Evolutionary conservation across 768 basidiomycete genomes (phyloP), one percentile per base, ranked within the genome.

Genomic region (Crucibulum laeve): DNA sequence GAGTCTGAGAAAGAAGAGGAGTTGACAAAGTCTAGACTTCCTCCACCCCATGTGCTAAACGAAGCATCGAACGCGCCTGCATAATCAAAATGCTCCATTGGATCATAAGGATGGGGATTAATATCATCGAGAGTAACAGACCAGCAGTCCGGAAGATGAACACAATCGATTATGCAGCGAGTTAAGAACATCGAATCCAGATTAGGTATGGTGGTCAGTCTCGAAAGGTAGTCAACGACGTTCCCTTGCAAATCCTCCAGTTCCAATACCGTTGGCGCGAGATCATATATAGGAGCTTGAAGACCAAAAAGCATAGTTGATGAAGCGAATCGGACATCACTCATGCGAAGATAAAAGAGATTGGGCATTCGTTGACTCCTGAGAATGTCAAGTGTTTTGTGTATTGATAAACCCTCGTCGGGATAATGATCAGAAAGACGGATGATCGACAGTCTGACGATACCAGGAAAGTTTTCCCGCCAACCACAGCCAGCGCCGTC

Each of bases 21-120:
- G n/a, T 47, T 42, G 17, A 48, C 42, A 24, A 52, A 36, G 24
- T 46, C 50, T 17, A 54, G 48, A 23, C 46, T 44, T 21, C 49
- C 51, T 14, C 53, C 53, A 24, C 44, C 39, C 53, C 53, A 54
- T 21, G 46, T 44, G 38, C 28, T 44, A 5, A 54, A 37, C 5
- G 46, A 44, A 18, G 43, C 43, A 25, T 43, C 40, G 32, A 48
- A 32, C n/a, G n/a, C n/a, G n/a, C n/a, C n/a, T n/a, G n/a, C n/a
- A n/a, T n/a, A n/a, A n/a, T n/a, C n/a, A n/a, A n/a, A n/a, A n/a
- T n/a, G n/a, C n/a, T n/a, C n/a, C n/a, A 37, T 17, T 7, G 21
- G 28, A 19, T 50, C 52, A 13, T 46, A 39, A 21, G 43, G 38
- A 22, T 48, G 41, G 34, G n/a, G n/a, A n/a, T 45, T 25, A 28